Evolutionary conservation across 805 yeast genomes (phyloP).

Genomic region (Metschnikowia anglica): DNA sequence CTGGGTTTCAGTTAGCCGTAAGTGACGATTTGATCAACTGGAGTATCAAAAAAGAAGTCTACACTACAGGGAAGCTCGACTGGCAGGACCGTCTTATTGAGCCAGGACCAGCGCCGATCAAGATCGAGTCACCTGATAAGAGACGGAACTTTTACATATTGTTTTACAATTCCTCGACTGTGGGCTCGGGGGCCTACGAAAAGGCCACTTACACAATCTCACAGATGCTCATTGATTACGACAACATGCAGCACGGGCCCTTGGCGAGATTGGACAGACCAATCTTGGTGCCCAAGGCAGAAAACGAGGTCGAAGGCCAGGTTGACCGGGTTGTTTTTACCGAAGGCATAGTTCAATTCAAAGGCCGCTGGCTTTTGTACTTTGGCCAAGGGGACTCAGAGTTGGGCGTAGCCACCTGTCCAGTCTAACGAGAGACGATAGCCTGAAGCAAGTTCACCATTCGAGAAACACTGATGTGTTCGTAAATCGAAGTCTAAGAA

Average conservation of each 20-base stretch:
- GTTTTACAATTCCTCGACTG: slow-evolving; percentile 40
- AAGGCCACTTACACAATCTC: slow-evolving; percentile 36
- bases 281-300: slow-evolving; percentile 32
- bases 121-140: slow-evolving; percentile 24
- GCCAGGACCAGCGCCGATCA: slow-evolving; percentile 44
- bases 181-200: slow-evolving; percentile 33
- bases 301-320: slow-evolving; percentile 39
- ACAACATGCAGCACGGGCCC: slow-evolving; percentile 35
- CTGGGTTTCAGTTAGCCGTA: slow-evolving; percentile 37
- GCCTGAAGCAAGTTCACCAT: too few relatives aligned
- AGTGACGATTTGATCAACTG: slow-evolving; percentile 37
- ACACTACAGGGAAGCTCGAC: slow-evolving; percentile 29
- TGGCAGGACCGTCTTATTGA: slow-evolving; percentile 41
- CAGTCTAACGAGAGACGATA: slow-evolving; percentile 5
- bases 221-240: slow-evolving; percentile 44
- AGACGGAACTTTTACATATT: slow-evolving; percentile 34
- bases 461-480: too few relatives aligned
- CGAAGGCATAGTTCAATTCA: slow-evolving; percentile 43
- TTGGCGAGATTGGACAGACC: slow-evolving; percentile 40
- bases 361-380: slow-evolving; percentile 42
- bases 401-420: slow-evolving; percentile 40
- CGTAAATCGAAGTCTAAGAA: too few relatives aligned
- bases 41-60: slow-evolving; percentile 26
- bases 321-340: slow-evolving; percentile 44
- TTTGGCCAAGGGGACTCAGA: slow-evolving; percentile 46